Evolutionary conservation across 2,329 filamentous ascomycete species (phyloP), one percentile per base, ranked within the genome.

Genomic region (Pseudogymnoascus sp.): DNA sequence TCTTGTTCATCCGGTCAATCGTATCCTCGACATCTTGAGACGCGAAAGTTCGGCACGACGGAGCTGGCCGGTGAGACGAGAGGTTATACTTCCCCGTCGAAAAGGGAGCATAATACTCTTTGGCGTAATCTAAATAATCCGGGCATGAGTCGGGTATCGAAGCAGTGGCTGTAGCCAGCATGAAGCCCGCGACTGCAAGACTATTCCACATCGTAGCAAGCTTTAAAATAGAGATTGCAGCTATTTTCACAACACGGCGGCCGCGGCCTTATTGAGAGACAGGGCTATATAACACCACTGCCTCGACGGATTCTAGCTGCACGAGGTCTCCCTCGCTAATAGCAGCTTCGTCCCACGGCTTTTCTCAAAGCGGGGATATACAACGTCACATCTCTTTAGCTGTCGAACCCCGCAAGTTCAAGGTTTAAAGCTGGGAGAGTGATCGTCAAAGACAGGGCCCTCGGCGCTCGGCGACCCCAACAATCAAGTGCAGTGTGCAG

Each of bases 41-140:
- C 64, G 83, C 83, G 77, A 94, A 95, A 1, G 90, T 95, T 59
- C 92, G 87, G 72, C 92, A 97, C 68, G 83, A 81, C 59, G 81
- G 77, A 1, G 81, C 80, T 0, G 93, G 93, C 28, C 93, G 83
- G 76, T 95, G 91, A 72, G 82, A 95, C 1, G 91, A 88, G 7
- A 96, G 83, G 61, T 83, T 78, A 71, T 94, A 82, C 6, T 83
- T 84, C 11, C 93, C 92, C n/a, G 81, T 75, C 65, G 90, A 95
- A 68, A 86, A 85, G 1, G 93, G 93, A 36, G 80, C 76, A 71
- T 93, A 88, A 4, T 73, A 75, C 61, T 78, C 71, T 64, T 76
- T 77, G 1, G 86, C 78, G 72, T 87, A 89, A 53, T 75, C 71
- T 15, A 78, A 78, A 71, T 89, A 90, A 70, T 89, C 84, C 1